Evolutionary conservation across 2,329 filamentous ascomycete species (phyloP), one percentile per base, ranked within the genome.

Genomic region (Myriosclerotinia duriaeana): DNA sequence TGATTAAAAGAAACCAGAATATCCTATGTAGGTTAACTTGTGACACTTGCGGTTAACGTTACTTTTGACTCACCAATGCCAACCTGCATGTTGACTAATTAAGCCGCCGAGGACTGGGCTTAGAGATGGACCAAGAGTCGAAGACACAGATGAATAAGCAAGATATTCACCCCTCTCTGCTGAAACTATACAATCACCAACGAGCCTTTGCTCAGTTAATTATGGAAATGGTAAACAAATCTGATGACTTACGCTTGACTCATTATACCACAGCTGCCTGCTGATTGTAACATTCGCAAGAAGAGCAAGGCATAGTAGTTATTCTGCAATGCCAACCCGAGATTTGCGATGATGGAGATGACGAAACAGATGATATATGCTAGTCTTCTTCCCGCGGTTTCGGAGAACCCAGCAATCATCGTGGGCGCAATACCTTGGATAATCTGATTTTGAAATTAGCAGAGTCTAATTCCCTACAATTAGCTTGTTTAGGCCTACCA

Each of bases 151-250:
- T n/a, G 86, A 84, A 68, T 86, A 83, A 54, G 85, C 89, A 78
- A 93, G 87, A 73, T 90, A 93, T 63, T 82, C 87, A 67, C 89
- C 73, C 44, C 73, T 79, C 72, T 91, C 87, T 0, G 83, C 83
- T 2, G 83, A 83, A 0, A 86, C 88, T 17, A 84, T 79, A 7
- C 89, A 78, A 73, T 91, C 89, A 0, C 85, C 85, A 1, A 90
- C 82, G 0, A 90, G 83, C 0, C 84, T 88, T 44, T 44, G 12
- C 40, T 44, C 40, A 44, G 40, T 44, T 44, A 44, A 44, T 44
- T 0, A 86, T 88, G 17, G 84, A 79, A 8, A 89, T 78, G 72
- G 91, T 89, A 0, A 85, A 85, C 1, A 90, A 81, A 0, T 90
- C 83, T 0, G 83, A 15, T 44, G 88, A 40, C 79, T 30, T 79